Percentiles rank a stretch among this genome's conserved stretches.
phyloP scores from a whole-genome alignment of 306 rosid species.

The Fragaria ananassa region DNA sequence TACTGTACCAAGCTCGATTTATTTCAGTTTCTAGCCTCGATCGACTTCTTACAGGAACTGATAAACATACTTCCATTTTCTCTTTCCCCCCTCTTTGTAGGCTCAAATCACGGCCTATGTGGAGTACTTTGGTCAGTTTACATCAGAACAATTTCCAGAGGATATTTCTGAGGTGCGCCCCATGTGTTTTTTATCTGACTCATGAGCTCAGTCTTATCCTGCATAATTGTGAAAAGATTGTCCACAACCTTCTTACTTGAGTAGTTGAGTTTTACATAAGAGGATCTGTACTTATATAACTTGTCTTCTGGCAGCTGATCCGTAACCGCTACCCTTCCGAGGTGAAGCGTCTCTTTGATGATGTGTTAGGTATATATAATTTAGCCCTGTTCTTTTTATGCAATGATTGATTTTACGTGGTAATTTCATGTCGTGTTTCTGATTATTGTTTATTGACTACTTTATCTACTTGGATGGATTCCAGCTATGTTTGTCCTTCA shows the following conservation, averaged over 20 bases:
- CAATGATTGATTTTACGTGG: constrained; percentile 22
- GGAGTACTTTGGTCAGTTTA: constrained; percentile 88
- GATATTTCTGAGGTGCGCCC: constrained; percentile 80
- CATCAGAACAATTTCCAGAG: constrained; percentile 87
- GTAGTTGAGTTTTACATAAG: constrained; percentile 9
- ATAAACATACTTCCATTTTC: constrained; percentile 7
- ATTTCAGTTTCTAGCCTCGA: background rate
- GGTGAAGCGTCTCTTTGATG: constrained; percentile 84
- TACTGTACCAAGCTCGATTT: background rate
- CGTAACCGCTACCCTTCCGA: constrained; percentile 81
- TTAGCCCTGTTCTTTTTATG: constrained; percentile 33
- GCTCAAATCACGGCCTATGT: constrained; percentile 92
- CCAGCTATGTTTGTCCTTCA: constrained; percentile 93
- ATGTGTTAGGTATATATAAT: constrained; percentile 81
- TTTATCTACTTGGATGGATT: constrained; percentile 31
- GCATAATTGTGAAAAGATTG: constrained; percentile 3
- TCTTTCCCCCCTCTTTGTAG: constrained; percentile 30
- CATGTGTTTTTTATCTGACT: background rate
- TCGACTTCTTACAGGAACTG: constrained; percentile 16
- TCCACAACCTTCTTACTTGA: background rate
- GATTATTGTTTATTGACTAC: constrained; percentile 31
- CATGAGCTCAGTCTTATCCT: background rate
- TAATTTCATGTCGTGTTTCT: constrained; percentile 18
- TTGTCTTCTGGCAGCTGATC: constrained; percentile 66
- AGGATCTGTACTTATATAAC: background rate